Evolutionary conservation across 2,329 filamentous ascomycete genomes (phyloP).

Genomic region (Fusarium globosum): DNA sequence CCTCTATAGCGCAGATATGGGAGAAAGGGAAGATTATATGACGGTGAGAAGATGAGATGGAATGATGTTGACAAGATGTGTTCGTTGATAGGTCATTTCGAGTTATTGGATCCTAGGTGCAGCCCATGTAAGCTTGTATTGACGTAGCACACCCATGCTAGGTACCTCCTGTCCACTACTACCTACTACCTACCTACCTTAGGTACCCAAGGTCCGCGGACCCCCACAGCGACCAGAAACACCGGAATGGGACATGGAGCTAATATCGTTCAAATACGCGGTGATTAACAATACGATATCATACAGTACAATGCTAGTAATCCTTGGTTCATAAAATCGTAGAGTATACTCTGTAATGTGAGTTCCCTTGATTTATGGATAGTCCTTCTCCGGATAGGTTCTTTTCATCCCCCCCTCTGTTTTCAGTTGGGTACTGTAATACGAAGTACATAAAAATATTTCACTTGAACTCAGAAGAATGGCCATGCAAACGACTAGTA

Average conservation of each 20-base stretch:
- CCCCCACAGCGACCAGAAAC: slow-evolving; percentile 19
- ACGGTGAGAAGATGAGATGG: slow-evolving; percentile 35
- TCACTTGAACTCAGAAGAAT: slow-evolving; percentile 8
- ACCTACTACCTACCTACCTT: too few relatives aligned
- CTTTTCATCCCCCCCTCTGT: background rate
- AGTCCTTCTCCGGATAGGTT: background rate
- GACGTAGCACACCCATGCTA: slow-evolving; percentile 30
- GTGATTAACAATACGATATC: slow-evolving; percentile 2
- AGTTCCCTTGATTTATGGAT: background rate
- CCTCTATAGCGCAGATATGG: slow-evolving; percentile 24
- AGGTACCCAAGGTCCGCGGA: background rate
- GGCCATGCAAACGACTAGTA: slow-evolving; percentile 43
- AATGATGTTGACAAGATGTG: slow-evolving; percentile 39
- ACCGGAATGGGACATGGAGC: slow-evolving; percentile 18
- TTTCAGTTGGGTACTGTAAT: background rate
- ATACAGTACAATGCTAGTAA: slow-evolving; percentile 2
- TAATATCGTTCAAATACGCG: slow-evolving; percentile 14
- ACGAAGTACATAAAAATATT: background rate
- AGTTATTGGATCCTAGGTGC: background rate
- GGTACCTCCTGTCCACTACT: background rate
- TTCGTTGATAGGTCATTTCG: slow-evolving; percentile 29
- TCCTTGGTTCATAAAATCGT: background rate
- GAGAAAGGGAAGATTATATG: slow-evolving; percentile 20
- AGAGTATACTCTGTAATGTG: background rate
- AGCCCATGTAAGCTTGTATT: slow-evolving; percentile 4